Conservation (phyloP, 2,329 filamentous ascomycete species). For the Aspergillus quadrilineatus region DNA sequence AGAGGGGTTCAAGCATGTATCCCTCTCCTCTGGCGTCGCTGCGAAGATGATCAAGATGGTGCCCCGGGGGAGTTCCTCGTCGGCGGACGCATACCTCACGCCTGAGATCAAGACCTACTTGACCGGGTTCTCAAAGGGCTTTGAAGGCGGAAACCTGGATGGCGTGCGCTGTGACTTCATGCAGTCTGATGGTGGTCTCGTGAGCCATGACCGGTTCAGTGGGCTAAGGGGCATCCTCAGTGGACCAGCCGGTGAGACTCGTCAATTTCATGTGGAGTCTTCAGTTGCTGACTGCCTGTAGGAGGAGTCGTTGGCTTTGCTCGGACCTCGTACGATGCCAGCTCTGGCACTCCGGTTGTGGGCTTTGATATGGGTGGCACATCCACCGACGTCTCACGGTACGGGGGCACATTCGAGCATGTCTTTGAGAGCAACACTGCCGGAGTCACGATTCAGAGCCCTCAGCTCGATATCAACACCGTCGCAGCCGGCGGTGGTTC, state of each 20-base stretch:
- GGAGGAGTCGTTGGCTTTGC: slow-evolving; percentile 93
- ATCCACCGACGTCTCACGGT: slow-evolving; percentile 83
- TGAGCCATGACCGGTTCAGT: slow-evolving; percentile 64
- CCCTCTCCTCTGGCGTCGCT: slow-evolving; percentile 73
- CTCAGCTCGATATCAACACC: slow-evolving; percentile 91
- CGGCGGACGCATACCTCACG: slow-evolving; percentile 76
- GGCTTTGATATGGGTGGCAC: slow-evolving; percentile 97
- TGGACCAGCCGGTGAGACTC: slow-evolving; percentile 62
- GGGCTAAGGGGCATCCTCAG: slow-evolving; percentile 85
- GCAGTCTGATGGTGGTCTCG: slow-evolving; percentile 79
- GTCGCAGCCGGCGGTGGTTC: slow-evolving; percentile 78
- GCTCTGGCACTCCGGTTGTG: slow-evolving; percentile 81
- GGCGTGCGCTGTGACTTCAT: slow-evolving; percentile 87
- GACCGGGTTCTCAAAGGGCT: slow-evolving; percentile 56
- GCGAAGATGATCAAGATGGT: slow-evolving; percentile 79
- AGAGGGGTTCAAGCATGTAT: slow-evolving; percentile 73
- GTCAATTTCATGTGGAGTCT: not conserved
- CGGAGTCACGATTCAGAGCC: slow-evolving; percentile 87
- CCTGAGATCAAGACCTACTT: slow-evolving; percentile 77
- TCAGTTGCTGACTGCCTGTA: not conserved
- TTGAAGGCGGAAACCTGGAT: slow-evolving; percentile 71
- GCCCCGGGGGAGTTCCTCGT: slow-evolving; percentile 71
- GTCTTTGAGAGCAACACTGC: slow-evolving; percentile 93
- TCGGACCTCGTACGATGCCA: slow-evolving; percentile 80
- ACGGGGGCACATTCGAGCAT: slow-evolving; percentile 85